Conservation (phyloP, 2,329 filamentous ascomycete species). For the Colletotrichum sp. region DNA sequence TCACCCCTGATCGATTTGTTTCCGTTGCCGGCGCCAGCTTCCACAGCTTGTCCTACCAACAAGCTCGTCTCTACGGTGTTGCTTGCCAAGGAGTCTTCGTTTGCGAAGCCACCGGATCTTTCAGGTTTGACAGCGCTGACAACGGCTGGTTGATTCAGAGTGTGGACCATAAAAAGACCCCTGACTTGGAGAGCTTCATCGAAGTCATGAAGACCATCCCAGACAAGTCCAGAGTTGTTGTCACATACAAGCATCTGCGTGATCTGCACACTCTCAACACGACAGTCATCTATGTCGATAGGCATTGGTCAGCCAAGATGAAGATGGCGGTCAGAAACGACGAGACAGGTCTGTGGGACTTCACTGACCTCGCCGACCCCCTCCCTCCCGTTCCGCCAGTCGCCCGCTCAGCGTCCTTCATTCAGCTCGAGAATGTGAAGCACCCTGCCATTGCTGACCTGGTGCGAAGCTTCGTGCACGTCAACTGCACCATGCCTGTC, state of each 20-base stretch:
- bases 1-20: constrained; percentile 95
- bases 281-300: constrained; percentile 88
- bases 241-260: constrained; percentile 93
- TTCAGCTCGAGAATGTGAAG: constrained; percentile 86
- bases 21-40: constrained; percentile 94
- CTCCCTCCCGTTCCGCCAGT: constrained; percentile 76
- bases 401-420: constrained; percentile 84
- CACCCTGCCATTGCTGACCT: constrained; percentile 92
- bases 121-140: constrained; percentile 89
- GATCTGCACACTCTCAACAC: constrained; percentile 96
- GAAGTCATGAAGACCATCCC: constrained; percentile 90
- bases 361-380: constrained; percentile 81
- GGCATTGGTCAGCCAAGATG: constrained; percentile 97
- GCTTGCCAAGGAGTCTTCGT: constrained; percentile 92
- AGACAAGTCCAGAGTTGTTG: constrained; percentile 81
- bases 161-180: constrained; percentile 89
- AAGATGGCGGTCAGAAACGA: constrained; percentile 91
- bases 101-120: constrained; percentile 93
- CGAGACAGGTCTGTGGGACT: constrained; percentile 90
- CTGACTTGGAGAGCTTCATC: constrained; percentile 86
- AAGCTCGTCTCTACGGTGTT: constrained; percentile 94
- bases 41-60: constrained; percentile 96
- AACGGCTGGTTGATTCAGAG: constrained; percentile 94
- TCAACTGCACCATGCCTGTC: constrained; percentile 90
- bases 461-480: constrained; percentile 91